Evolutionary conservation across 164 flowering plant species (phyloP), one percentile per base, ranked within the genome.

Genomic region (Vitis amurensis): DNA sequence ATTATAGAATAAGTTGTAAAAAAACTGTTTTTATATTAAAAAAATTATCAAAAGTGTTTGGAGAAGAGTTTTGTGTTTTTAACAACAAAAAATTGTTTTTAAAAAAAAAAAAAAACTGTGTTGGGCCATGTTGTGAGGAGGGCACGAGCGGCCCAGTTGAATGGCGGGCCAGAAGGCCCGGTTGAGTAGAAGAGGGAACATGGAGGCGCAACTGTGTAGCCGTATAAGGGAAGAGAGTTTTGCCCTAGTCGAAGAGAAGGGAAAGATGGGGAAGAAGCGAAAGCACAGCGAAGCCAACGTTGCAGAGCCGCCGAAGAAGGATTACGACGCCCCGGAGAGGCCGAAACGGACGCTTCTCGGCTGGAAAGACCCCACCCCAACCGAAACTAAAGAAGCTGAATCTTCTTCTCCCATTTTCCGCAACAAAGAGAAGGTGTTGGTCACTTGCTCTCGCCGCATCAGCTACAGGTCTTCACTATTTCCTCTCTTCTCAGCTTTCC

Each of bases 381-480:
- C 68, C 15, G 62, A 66, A 11, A 71, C 65, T 3, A 66, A 27
- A 3, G 78, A 74, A 59, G 37, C 30, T 51, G 70, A 64, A 23
- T 23, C 27, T 9, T 50, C 77, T 19, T 61, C 74, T 47, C 69
- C 72, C 0, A 61, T 66, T 48, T 93, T 95, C 51, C 78, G 98
- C 74, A 95, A 95, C 73, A 90, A 87, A 65, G 99, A 95, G 79
- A 95, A 95, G 76, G 91, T 91, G 51, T 73, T 95, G 64, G 90
- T 93, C 64, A 95, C 98, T 48, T 93, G 99, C 68, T 93, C 99
- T 0, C 91, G 99, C 16, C 94, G 99, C 31, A 95, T 95, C 61
- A 87, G 63, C 76, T 93, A 66, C 83, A 86, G 99, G 98, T 89
- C 4, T 12, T n/a, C 37, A 27, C 16, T 5, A 59, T 50, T 37